Evolutionary conservation across 805 yeast species (phyloP), one percentile per base, ranked within the genome.

Genomic region (Cyberlindnera americana): DNA sequence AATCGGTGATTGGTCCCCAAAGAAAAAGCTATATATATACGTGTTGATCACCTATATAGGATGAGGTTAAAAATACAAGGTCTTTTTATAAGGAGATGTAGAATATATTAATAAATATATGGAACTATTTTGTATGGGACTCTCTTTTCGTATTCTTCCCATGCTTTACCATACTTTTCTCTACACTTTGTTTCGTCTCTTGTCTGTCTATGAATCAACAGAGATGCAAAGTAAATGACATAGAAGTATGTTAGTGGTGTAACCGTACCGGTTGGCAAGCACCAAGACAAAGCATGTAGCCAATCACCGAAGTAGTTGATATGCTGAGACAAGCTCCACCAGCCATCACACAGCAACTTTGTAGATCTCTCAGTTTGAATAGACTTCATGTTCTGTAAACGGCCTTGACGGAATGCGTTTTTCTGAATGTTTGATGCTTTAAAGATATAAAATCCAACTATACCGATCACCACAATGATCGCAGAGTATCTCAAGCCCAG

Each of bases 231-330:
- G 63, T 87, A 93, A 16, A 83, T 57, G 27, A 83, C 82, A 57
- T 87, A 93, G 64, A 85, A 93, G 58, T 91, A 93, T 0, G 98
- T 87, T 54, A 91, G 67, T 5, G 87, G 83, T 1, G 95, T 82
- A 44, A 69, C 70, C 51, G 81, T 75, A 10, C 95, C 95, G 2
- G 97, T 87, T 9, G 95, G 82, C 47, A 93, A 68, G 61, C 96
- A 88, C 95, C 96, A 91, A 32, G 95, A 78, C 68, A 85, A 71
- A 0, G 96, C 87, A 56, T 89, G 81, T 29, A 93, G 59, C 90
- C 96, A 88, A 66, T 93, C 99, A 30, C 99, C 99, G 43, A 90
- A 73, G 63, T 93, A 93, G 59, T 93, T 93, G 57, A 87, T 88
- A 61, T 93, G 99, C 50, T 95, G 95, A 6, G 95, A 80, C 15